Base-by-base conservation (phyloP, 768 basidiomycete genomes). In the Naganishia vaughanmartiniae region DNA sequence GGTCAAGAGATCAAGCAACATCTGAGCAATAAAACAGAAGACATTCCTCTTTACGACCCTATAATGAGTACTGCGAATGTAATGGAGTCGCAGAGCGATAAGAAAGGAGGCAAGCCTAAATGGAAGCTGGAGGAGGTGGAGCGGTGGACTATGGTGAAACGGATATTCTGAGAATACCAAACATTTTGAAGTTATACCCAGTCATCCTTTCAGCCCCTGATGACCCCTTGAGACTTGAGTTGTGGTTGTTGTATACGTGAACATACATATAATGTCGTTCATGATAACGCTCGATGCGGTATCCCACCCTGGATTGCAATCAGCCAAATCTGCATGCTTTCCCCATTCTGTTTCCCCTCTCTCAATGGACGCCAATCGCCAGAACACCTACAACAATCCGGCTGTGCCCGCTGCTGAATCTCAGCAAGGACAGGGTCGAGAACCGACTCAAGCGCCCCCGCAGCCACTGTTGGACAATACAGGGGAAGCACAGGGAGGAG, bases 131-230 rank as follows among this genome's bases (percentile, higher is more conserved):
- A 96, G 79, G 92, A 95, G 77, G 85, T 97, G 58, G 95, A 92
- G 39, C 82, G 93, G 67, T 97, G 90, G 84, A 95, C 93, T 24
- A 97, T 97, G 93, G 90, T 95, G 55, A 95, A 95, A 78, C 85
- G 91, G 65, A 94, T 95, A 54, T 94, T 87, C 87, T 89, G 42
- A 46, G 30, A 30, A 1, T 15, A 53, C 51, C 9, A 17, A 31
- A 42, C 36, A 26, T 30, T 30, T 58, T 58, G 4, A n/a, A 7
- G 21, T 36, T 39, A n/a, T 58, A 19, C 19, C 21, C 34, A 7
- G 19, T 58, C 21, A 58, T 58, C 14, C 42, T 42, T 42, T 15
- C 34, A 36, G 17, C 7, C 42, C 42, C 42, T 42, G 2, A 3
- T 51, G n/a, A n/a, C 48, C 24, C 48, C 48, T 51, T 24, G 48